These are phyloP conservation scores for Dianthus caryophyllus DNA, from an alignment of 148 eudicot genomes.

Conservation along the genomic window DNA sequence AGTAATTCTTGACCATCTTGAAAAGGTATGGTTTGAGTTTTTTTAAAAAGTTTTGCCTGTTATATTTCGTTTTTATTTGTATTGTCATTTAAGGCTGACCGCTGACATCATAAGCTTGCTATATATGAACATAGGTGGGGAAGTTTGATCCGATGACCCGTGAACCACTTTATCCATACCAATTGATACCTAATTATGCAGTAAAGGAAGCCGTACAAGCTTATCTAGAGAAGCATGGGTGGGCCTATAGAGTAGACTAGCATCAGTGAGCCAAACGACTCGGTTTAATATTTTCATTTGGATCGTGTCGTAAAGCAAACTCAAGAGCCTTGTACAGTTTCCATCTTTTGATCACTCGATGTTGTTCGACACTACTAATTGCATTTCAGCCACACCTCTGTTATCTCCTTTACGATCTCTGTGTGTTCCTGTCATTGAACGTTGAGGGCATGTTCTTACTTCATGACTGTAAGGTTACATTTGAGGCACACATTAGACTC, in stretches of 20 bases:
- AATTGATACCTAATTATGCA: constrained; percentile 75
- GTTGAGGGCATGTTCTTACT: neutral
- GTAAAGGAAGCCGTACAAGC: constrained; percentile 76
- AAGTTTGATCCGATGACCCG: constrained; percentile 79
- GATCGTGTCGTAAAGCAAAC: constrained; percentile 13
- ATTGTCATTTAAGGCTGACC: constrained; percentile 4
- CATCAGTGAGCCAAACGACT: neutral
- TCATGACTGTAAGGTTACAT: constrained; percentile 22
- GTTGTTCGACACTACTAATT: constrained; percentile 11
- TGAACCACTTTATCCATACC: constrained; percentile 43
- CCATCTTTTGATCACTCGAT: constrained; percentile 6
- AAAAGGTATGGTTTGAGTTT: constrained; percentile 42
- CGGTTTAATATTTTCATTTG: constrained; percentile 7
- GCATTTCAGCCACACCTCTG: constrained; percentile 8
- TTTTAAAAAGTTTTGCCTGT: neutral
- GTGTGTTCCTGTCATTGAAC: constrained; percentile 5
- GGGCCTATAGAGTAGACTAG: constrained; percentile 65
- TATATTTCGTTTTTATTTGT: neutral
- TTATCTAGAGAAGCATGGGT: constrained; percentile 64
- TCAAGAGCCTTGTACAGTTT: constrained; percentile 13
- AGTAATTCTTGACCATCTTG: constrained; percentile 68
- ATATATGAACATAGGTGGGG: constrained; percentile 50
- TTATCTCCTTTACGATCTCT: constrained; percentile 12
- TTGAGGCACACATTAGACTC: constrained; percentile 13
- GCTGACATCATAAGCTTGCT: constrained; percentile 9